Evolutionary conservation across 257 asterid genomes (phyloP).

Genomic region (Solanum verrucosum): DNA sequence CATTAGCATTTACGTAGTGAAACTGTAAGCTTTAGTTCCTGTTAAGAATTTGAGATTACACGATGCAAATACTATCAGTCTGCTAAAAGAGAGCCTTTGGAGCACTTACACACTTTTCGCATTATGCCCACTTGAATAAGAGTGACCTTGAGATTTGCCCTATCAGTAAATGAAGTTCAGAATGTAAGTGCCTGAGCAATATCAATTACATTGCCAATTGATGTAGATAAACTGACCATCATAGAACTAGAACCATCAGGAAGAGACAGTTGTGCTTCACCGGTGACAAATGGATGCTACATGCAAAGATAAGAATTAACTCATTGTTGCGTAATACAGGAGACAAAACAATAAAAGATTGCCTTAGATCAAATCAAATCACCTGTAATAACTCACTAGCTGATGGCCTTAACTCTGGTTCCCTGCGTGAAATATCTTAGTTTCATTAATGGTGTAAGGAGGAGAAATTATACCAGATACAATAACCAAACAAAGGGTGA

Average conservation of each 20-base stretch:
- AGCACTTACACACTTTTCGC: neutral
- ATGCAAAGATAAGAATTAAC: constrained; percentile 1
- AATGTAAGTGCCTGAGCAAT: neutral
- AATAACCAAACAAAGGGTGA: constrained; percentile 8
- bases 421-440: constrained; percentile 34
- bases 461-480: constrained; percentile 3
- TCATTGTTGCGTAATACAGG: neutral
- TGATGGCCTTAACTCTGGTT: constrained; percentile 71
- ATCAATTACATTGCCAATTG: neutral
- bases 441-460: neutral
- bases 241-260: neutral
- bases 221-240: constrained; percentile 1
- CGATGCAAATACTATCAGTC: neutral
- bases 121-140: neutral
- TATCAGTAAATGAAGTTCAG: constrained; percentile 1
- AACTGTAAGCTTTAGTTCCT: neutral
- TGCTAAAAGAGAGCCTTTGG: neutral
- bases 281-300: constrained; percentile 97
- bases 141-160: neutral
- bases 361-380: neutral
- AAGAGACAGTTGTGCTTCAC: constrained; percentile 18
- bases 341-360: neutral
- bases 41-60: neutral
- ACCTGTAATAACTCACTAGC: constrained; percentile 94
- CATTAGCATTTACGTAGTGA: neutral